Base-by-base conservation (phyloP, 2,329 filamentous ascomycete species). In the Pyricularia sp. region DNA sequence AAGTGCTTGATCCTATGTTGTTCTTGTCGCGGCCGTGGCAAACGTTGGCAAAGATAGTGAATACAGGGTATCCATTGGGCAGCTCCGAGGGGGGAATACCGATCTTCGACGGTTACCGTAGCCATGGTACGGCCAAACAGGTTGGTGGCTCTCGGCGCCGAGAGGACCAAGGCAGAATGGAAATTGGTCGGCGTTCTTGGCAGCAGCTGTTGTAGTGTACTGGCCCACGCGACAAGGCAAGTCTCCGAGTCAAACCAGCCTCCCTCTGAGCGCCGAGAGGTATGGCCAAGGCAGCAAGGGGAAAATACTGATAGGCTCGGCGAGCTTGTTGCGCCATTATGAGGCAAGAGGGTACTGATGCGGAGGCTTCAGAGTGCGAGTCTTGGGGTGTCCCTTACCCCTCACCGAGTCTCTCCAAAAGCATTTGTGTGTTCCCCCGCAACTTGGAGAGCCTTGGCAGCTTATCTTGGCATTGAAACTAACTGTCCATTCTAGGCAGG, bases 1-100 rank as follows among this genome's bases (percentile, higher is more conserved):
- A 61, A 61, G 58, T 61, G 58, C 58, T 25, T 61, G 58, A 11
- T 17, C 12, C 25, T 6, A 12, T 61, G 58, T 25, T 26, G 23
- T 61, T 23, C 58, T 61, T 61, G 58, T 61, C 58, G 23, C 58
- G 6, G 58, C 58, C 58, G 58, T 61, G 58, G 58, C 58, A 61
- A 61, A n/a, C 58, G 58, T 61, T 61, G 58, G 58, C 58, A 61
- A 61, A 61, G 58, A 61, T 61, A 61, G 58, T 23, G 58, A 61
- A 12, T 50, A n/a, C 42, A 50, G 42, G 42, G 42, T 61, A 26
- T 26, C 23, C 58, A 61, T 25, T 61, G 58, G 58, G 58, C 12
- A 26, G 23, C 9, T 26, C n/a, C 12, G 4, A 14, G 23, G n/a
- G 4, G n/a, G n/a, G n/a, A 23, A 61, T 26, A 26, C 58, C 58